phyloP scores from a whole-genome alignment of 345 rosid species.

The Anastatica hierochuntica region DNA sequence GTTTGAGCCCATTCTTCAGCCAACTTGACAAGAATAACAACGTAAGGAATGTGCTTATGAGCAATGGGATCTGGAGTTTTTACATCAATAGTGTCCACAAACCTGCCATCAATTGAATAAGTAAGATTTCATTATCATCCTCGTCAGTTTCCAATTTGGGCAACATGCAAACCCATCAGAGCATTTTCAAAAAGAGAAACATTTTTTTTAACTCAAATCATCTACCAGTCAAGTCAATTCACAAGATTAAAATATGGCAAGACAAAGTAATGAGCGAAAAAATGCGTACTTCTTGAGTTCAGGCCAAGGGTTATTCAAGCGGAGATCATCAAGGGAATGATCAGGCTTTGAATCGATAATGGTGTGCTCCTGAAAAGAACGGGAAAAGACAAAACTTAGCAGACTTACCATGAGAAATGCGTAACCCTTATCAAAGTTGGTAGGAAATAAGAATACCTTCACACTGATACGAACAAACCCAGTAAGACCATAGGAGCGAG shows the following conservation, averaged over 20 bases:
- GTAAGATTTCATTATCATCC: not conserved
- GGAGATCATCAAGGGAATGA: constrained; percentile 90
- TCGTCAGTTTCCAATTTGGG: no score
- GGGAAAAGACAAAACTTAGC: constrained; percentile 3
- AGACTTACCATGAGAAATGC: not conserved
- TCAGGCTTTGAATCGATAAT: constrained; percentile 90
- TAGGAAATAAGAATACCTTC: no score
- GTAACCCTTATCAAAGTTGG: no score
- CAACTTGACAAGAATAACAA: constrained; percentile 70
- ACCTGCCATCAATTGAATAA: constrained; percentile 29
- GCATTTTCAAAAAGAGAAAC: no score
- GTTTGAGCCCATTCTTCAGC: constrained; percentile 72
- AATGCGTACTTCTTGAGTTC: constrained; percentile 55
- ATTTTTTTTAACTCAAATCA: no score
- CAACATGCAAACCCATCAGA: no score
- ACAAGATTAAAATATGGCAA: not conserved
- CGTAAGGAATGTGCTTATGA: constrained; percentile 88
- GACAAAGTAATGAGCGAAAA: not conserved
- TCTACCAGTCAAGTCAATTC: not conserved
- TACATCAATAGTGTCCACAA: constrained; percentile 68
- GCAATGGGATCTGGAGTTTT: constrained; percentile 56
- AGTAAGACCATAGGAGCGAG: constrained; percentile 92
- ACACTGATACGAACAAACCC: constrained; percentile 81
- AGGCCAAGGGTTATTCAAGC: constrained; percentile 92
- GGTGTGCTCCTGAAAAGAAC: constrained; percentile 59